Evolutionary conservation across 768 basidiomycete genomes (phyloP).

Genomic region (Phaeolepiota aurea): DNA sequence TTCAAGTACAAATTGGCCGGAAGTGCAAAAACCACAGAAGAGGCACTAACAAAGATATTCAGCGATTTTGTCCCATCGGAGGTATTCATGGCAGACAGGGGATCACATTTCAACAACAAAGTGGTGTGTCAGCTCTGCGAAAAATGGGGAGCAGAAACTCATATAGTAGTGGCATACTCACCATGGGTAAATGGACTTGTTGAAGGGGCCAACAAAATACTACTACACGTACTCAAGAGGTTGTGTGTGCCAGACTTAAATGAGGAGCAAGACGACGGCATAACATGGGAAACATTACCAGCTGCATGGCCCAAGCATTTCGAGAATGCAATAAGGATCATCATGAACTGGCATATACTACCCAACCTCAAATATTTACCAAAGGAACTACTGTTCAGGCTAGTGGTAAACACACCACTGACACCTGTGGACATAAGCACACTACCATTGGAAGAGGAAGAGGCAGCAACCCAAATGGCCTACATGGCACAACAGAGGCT

Average conservation of each 20-base stretch:
- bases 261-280: constrained; percentile 12
- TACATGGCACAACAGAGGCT: constrained; percentile 20
- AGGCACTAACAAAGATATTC: constrained; percentile 11
- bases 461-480: constrained; percentile 13
- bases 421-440: constrained; percentile 2
- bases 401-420: constrained; percentile 11
- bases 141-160: constrained; percentile 7
- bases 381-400: constrained; percentile 14
- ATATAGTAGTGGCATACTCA: constrained; percentile 20
- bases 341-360: constrained; percentile 7
- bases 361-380: constrained; percentile 5
- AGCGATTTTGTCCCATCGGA: constrained; percentile 14
- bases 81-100: constrained; percentile 27
- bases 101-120: constrained; percentile 24
- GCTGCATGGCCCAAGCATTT: constrained; percentile 22
- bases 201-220: constrained; percentile 14
- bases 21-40: constrained; percentile 15
- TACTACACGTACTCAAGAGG: constrained; percentile 15
- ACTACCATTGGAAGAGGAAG: not conserved
- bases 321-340: constrained; percentile 14
- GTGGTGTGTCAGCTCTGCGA: constrained; percentile 19
- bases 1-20: constrained; percentile 16
- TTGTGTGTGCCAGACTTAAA: constrained; percentile 23
- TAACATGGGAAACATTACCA: constrained; percentile 13
- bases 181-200: constrained; percentile 29